Conservation (phyloP, 306 rosid species). For the Spatholobus suberectus region DNA sequence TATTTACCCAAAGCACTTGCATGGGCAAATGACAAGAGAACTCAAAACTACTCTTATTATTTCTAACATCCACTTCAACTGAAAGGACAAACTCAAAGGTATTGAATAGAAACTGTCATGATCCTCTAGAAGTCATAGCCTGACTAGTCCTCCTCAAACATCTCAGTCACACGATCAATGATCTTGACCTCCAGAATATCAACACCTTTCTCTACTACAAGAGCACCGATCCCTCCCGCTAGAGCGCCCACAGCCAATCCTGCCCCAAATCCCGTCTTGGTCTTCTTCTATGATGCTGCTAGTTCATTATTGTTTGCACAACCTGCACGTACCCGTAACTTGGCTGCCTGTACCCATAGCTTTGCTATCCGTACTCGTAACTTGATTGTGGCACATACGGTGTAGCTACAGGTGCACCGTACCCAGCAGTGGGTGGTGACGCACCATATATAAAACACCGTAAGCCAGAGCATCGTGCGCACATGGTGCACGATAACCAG, state of each 20-base stretch:
- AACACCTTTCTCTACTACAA: conserved; percentile 59
- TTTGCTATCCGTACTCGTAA: too few relatives aligned
- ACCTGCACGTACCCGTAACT: conserved; percentile 30
- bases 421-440: neutral
- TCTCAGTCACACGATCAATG: conserved; percentile 58
- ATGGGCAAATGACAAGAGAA: too few relatives aligned
- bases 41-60: too few relatives aligned
- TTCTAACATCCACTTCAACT: too few relatives aligned
- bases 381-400: too few relatives aligned
- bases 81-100: too few relatives aligned
- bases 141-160: conserved; percentile 53
- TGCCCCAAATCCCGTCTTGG: conserved; percentile 70
- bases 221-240: conserved; percentile 65
- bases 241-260: conserved; percentile 81
- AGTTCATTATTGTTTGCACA: neutral
- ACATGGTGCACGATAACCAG: conserved; percentile 43
- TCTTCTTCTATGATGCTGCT: conserved; percentile 44
- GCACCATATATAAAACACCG: conserved; percentile 35
- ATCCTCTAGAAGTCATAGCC: neutral
- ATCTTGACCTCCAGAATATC: conserved; percentile 62
- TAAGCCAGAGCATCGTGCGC: conserved; percentile 52
- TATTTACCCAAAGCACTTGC: too few relatives aligned
- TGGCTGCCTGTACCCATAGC: too few relatives aligned
- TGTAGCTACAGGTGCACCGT: conserved; percentile 11
- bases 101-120: too few relatives aligned